Evolutionary conservation across 306 rosid species (phyloP).

Genomic region (Carpinus fangiana): DNA sequence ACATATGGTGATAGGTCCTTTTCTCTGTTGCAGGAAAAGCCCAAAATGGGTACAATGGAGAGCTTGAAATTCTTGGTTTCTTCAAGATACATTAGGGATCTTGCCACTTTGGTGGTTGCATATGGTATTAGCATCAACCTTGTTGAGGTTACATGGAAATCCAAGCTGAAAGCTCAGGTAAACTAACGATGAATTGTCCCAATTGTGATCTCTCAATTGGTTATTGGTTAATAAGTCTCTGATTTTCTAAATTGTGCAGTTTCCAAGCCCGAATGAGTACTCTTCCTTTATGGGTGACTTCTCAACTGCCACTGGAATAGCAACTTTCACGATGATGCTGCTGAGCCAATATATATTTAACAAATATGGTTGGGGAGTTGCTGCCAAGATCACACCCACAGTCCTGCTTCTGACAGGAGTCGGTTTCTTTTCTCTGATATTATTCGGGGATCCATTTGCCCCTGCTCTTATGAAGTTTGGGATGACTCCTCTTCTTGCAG

Average conservation of each 20-base stretch:
- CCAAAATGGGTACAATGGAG: conserved; percentile 95
- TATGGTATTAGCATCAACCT: conserved; percentile 93
- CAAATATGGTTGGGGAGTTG: conserved; percentile 96
- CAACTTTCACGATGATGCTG: conserved; percentile 94
- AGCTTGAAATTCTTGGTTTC: conserved; percentile 98
- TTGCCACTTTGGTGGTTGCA: conserved; percentile 96
- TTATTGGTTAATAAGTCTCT: conserved; percentile 2
- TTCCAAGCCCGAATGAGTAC: conserved; percentile 95
- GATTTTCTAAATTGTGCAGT: conserved; percentile 45
- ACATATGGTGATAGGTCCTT: conserved; percentile 13
- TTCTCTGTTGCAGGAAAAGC: conserved; percentile 66
- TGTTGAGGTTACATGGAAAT: conserved; percentile 98
- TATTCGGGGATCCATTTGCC: conserved; percentile 74
- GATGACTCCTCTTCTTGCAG: conserved; percentile 97
- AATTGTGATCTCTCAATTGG: conserved; percentile 8
- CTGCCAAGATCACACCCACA: conserved; percentile 89
- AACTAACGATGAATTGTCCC: conserved; percentile 18
- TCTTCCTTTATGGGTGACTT: conserved; percentile 98
- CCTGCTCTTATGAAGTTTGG: conserved; percentile 70
- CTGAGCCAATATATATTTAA: conserved; percentile 79
- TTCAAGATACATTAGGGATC: conserved; percentile 86
- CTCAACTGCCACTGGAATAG: conserved; percentile 91
- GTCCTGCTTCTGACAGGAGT: conserved; percentile 88
- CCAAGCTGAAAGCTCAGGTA: conserved; percentile 99
- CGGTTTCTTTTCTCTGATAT: conserved; percentile 80